Conservation (phyloP, 257 asterid species). For the Gentiana straminea region DNA sequence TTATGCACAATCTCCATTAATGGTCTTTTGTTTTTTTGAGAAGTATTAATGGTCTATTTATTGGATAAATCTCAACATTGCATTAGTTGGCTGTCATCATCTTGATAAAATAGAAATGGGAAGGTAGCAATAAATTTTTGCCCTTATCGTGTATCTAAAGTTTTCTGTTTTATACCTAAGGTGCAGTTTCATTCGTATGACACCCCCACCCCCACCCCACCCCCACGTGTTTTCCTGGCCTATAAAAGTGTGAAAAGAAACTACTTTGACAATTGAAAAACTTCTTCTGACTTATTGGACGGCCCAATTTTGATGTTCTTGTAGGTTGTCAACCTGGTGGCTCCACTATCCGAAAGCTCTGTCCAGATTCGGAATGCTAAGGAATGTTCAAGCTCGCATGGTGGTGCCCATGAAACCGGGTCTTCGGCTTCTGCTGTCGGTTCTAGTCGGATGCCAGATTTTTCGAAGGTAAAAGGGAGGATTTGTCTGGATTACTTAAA, state of each 20-base stretch:
- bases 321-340: conserved; percentile 33
- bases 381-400: conserved; percentile 27
- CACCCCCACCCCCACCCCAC: no score
- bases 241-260: neutral
- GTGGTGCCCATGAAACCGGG: conserved; percentile 23
- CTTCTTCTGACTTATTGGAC: conserved; percentile 5
- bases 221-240: no score
- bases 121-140: no score
- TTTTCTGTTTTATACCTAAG: no score
- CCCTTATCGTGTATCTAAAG: no score
- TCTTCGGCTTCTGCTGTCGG: conserved; percentile 30
- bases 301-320: conserved; percentile 12
- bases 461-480: conserved; percentile 77
- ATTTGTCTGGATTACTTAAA: conserved; percentile 62
- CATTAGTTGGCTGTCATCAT: no score
- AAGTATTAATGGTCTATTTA: no score
- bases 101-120: no score
- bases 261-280: neutral
- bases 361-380: conserved; percentile 25
- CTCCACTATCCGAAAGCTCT: conserved; percentile 20
- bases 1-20: no score
- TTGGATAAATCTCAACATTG: no score
- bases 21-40: no score
- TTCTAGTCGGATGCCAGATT: conserved; percentile 51
- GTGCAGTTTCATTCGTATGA: no score